Base-by-base conservation (phyloP, 495 filamentous ascomycete species). In the Podospora sp. region DNA sequence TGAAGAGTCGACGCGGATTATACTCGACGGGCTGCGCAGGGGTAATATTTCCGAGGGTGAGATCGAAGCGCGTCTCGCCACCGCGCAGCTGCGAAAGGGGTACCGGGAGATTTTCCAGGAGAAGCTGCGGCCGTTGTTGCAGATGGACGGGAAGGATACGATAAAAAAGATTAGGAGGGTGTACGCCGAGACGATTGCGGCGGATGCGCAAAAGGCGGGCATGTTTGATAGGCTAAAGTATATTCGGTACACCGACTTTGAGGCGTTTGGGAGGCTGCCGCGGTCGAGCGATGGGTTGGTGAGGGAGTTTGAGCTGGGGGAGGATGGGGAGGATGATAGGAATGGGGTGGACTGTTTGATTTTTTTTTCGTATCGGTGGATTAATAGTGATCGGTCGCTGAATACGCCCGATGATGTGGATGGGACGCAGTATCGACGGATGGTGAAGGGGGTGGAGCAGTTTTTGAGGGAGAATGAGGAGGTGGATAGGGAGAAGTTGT, bases 91-190 rank as follows among this genome's bases (percentile, higher is more conserved):
- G 21, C 67, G 76, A 14, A 77, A 73, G 56, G 62, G 59, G 1
- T 78, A 78, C 53, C 70, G 76, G 3, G 66, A 77, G 66, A 61
- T 78, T 0, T 73, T 76, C 27, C 76, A 78, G 29, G 74, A 73
- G 26, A 71, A 71, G 21, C 61, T 76, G 4, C 65, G 74, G 11
- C 73, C 71, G 7, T 36, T 75, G 6, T 69, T 76, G 0, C 33
- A 62, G 20, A n/a, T 14, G 24, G 53, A 14, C 29, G 27, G 35
- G 7, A n/a, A n/a, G 61, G 63, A 22, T 4, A 62, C 49, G 29
- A 61, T 68, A 12, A 60, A 62, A n/a, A 61, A 35, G 18, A 53
- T 74, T 8, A 63, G 71, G 18, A 65, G 46, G 25, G 65, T 62
- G 21, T 75, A 75, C 25, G 71, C 73, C 7, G 52, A 60, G 8